phyloP scores from a whole-genome alignment of 257 asterid genomes.

The Nicotiana otophora region DNA sequence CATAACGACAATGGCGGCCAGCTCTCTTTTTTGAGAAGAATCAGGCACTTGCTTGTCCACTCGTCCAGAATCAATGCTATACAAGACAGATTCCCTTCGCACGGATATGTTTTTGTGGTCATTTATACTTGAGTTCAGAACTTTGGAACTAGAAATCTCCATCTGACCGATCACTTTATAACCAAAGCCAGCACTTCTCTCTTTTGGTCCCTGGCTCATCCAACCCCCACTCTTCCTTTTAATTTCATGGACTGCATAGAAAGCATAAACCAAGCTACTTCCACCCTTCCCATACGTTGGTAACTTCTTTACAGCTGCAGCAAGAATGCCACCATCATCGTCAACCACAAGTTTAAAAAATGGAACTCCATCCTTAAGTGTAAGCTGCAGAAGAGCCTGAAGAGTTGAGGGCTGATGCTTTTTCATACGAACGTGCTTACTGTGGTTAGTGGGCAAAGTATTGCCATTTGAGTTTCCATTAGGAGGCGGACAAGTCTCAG shows the following conservation, averaged over 20 bases:
- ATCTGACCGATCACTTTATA: constrained; percentile 63
- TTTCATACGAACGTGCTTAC: constrained; percentile 32
- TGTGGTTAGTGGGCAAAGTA: constrained; percentile 20
- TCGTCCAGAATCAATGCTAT: constrained; percentile 40
- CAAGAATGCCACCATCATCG: constrained; percentile 65
- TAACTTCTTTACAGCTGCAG: constrained; percentile 56
- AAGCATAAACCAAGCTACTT: constrained; percentile 48
- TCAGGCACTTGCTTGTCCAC: constrained; percentile 43
- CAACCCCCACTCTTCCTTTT: constrained; percentile 68
- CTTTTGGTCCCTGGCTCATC: constrained; percentile 71
- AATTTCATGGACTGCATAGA: constrained; percentile 71
- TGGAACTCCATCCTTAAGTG: constrained; percentile 64
- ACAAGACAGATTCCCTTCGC: constrained; percentile 59
- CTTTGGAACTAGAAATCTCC: constrained; percentile 46
- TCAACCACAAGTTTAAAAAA: constrained; percentile 72
- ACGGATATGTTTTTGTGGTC: constrained; percentile 16
- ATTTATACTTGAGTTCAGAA: constrained; percentile 15
- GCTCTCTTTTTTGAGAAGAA: constrained; percentile 46
- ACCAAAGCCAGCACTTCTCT: constrained; percentile 51
- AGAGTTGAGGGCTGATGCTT: constrained; percentile 30
- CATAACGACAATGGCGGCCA: constrained; percentile 61
- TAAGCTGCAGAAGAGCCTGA: constrained; percentile 77
- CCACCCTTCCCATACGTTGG: constrained; percentile 45
- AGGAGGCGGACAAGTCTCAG: constrained; percentile 22
- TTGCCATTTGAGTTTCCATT: not conserved